Conservation (phyloP, 192 early-diverging fungal species). For the Podila minutissima region DNA sequence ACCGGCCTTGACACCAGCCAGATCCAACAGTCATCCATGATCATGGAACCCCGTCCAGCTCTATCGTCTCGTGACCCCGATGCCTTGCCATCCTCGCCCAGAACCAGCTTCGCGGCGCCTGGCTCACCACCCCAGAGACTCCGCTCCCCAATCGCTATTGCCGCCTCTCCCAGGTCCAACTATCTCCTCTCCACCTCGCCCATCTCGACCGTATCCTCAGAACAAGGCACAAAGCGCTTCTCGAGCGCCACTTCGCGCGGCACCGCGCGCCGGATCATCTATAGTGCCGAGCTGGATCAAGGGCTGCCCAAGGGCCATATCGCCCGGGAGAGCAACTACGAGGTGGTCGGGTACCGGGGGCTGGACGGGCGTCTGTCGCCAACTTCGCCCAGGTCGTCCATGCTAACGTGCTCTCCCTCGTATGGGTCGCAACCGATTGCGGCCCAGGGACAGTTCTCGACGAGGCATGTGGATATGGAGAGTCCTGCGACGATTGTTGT, state of each 20-base stretch:
- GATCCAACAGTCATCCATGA: too few species aligned
- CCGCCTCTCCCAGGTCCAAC: neutral
- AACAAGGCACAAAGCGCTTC: neutral
- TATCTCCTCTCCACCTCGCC: neutral
- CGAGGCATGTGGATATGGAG: neutral
- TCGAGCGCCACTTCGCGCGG: slow-evolving; percentile 10
- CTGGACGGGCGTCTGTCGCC: neutral
- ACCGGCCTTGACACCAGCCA: too few species aligned
- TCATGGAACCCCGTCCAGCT: too few species aligned
- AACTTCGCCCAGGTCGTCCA: neutral
- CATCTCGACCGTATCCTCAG: neutral
- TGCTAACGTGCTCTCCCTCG: neutral
- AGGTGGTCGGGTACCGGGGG: slow-evolving; percentile 1
- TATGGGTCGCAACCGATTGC: neutral
- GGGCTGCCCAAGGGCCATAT: neutral
- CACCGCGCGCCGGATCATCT: slow-evolving; percentile 17
- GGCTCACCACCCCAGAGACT: neutral
- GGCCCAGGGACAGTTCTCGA: neutral
- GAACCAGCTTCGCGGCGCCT: too few species aligned
- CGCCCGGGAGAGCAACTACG: slow-evolving; percentile 1
- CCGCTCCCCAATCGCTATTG: neutral
- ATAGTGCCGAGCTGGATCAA: slow-evolving; percentile 5
- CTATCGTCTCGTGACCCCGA: too few species aligned
- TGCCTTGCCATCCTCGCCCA: too few species aligned
- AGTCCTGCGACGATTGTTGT: neutral